Evolutionary conservation across 441 rosid species (phyloP).

Genomic region (Corymbia calophylla): DNA sequence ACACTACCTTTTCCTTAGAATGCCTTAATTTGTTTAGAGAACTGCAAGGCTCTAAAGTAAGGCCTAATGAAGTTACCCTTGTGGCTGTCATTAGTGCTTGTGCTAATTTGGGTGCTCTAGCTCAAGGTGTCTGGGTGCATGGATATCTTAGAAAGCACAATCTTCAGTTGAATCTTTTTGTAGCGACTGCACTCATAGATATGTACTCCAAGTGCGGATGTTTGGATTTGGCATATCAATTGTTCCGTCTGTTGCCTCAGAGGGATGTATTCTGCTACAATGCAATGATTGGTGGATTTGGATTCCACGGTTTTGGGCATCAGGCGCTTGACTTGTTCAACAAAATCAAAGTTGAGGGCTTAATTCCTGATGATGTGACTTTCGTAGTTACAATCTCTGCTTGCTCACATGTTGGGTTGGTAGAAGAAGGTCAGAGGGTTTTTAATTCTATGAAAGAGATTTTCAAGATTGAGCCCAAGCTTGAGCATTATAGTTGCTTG

Average conservation of each 20-base stretch:
- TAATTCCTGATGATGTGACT: slow-evolving; percentile 42
- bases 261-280: slow-evolving; percentile 40
- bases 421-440: slow-evolving; percentile 31
- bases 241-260: slow-evolving; percentile 39
- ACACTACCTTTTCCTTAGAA: slow-evolving; percentile 11
- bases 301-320: slow-evolving; percentile 40
- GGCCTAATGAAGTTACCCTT: slow-evolving; percentile 51
- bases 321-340: slow-evolving; percentile 30
- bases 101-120: slow-evolving; percentile 39
- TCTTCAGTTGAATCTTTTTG: slow-evolving; percentile 33
- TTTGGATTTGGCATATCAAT: slow-evolving; percentile 23
- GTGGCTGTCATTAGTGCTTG: slow-evolving; percentile 50
- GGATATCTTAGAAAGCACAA: slow-evolving; percentile 29
- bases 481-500: slow-evolving; percentile 58
- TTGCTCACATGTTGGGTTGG: slow-evolving; percentile 54
- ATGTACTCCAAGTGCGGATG: slow-evolving; percentile 45
- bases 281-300: slow-evolving; percentile 57
- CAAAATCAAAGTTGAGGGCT: slow-evolving; percentile 22
- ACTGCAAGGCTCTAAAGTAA: slow-evolving; percentile 32
- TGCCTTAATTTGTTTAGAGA: slow-evolving; percentile 29
- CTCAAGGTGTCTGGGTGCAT: slow-evolving; percentile 52
- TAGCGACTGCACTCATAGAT: slow-evolving; percentile 39
- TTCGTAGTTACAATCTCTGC: slow-evolving; percentile 42
- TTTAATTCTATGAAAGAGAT: slow-evolving; percentile 33
- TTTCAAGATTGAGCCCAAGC: slow-evolving; percentile 34